Conservation (phyloP, 164 flowering plant species). For the Tinospora cordifolia region DNA sequence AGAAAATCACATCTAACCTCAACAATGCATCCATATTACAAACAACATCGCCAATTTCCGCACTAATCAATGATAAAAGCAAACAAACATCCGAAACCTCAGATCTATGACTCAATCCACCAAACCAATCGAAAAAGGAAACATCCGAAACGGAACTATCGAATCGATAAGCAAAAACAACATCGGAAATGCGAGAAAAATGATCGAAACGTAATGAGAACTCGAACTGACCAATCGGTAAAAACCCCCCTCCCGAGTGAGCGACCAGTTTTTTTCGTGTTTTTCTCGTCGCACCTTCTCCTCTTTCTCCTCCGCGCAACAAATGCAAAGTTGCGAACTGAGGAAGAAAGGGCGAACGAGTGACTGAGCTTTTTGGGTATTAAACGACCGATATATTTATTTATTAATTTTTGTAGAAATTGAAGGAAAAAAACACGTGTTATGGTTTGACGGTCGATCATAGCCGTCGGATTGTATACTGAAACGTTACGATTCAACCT, state of each 20-base stretch:
- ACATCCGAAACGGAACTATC: background rate
- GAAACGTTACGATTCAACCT: too few relatives aligned
- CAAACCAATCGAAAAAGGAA: slow-evolving; percentile 2
- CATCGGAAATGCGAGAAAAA: background rate
- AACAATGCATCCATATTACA: background rate
- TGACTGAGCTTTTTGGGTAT: background rate
- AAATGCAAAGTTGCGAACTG: background rate
- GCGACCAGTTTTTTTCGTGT: too few relatives aligned
- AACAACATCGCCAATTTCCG: background rate
- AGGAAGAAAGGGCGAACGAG: slow-evolving; percentile 8
- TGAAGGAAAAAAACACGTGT: background rate
- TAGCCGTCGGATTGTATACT: too few relatives aligned
- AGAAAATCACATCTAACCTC: background rate
- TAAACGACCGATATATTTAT: background rate
- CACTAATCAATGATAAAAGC: background rate
- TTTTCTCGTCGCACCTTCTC: background rate
- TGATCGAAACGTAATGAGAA: background rate
- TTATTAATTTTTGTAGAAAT: too few relatives aligned
- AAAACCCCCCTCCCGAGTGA: background rate
- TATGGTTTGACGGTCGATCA: background rate
- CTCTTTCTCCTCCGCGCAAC: background rate
- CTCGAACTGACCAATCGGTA: background rate
- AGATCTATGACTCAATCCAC: background rate
- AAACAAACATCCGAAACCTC: background rate
- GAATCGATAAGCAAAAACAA: background rate